Evolutionary conservation across 2,329 filamentous ascomycete species (phyloP), one percentile per base, ranked within the genome.

Genomic region (Fusarium avenaceum): DNA sequence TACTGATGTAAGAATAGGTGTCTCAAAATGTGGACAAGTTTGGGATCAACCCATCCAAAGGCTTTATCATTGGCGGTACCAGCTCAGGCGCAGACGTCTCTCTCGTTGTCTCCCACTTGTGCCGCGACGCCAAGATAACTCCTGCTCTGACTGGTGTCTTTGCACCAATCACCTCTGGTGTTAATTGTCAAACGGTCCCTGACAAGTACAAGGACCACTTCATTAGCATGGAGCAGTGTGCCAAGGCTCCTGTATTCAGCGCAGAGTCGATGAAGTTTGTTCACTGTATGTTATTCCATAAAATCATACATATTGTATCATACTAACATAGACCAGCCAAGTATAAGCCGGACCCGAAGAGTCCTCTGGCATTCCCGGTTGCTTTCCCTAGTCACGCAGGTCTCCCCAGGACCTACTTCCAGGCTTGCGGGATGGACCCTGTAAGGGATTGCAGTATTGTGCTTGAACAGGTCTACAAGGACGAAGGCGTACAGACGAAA

Each of bases 361-460:
- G 68, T 46, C 74, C 74, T 19, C 54, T 76, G 4, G 74, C 67
- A 14, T 73, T 69, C 14, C 74, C 76, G 3, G 43, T 76, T n/a
- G 65, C 65, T 8, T 67, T 69, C 33, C 49, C 60, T 22, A 69
- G 45, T 20, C 65, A 67, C 14, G 48, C 56, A 15, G 63, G 66
- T 4, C 62, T 77, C 15, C 76, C 74, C 13, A 77, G 70, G 62
- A 77, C 76, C 9, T 79, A 77, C 48, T 77, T 78, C 20, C 76
- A 78, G 42, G 67, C 67, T 8, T 78, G 72, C 30, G 76, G 76
- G 3, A 47, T 75, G 13, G 77, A 79, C 40, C 73, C 74, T 2
- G 51, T 74, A 19, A 66, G 76, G 24, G 76, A 78, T 45, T 74
- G 61, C 43, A 72, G 69, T 2, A 57, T 78, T 38, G 55, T 77